Evolutionary conservation across 768 basidiomycete genomes (phyloP).

Genomic region (Naganishia vaughanmartiniae): DNA sequence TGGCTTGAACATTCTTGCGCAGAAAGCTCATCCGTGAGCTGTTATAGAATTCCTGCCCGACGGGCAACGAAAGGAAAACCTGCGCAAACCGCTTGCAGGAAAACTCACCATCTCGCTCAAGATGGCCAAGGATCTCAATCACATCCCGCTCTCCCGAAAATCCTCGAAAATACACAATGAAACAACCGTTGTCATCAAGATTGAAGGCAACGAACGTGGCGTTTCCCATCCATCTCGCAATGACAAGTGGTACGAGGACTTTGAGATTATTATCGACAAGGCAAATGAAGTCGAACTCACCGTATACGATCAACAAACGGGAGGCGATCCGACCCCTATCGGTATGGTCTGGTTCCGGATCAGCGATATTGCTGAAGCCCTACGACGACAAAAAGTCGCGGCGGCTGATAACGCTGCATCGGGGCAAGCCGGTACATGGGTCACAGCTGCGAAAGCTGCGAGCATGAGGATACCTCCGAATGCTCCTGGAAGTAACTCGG

Average conservation of each 20-base stretch:
- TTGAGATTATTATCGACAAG: constrained; percentile 93
- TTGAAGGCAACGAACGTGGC: constrained; percentile 90
- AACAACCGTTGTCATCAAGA: constrained; percentile 88
- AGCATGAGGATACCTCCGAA: constrained; percentile 61
- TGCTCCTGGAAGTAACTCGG: constrained; percentile 28
- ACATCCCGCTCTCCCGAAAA: constrained; percentile 78
- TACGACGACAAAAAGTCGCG: constrained; percentile 85
- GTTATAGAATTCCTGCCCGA: constrained; percentile 62
- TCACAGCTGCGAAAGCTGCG: constrained; percentile 63
- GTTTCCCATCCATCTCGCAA: constrained; percentile 88
- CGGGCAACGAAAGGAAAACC: constrained; percentile 84
- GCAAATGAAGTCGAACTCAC: constrained; percentile 97
- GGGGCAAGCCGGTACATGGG: constrained; percentile 71
- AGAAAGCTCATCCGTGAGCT: neutral
- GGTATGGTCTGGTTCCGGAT: constrained; percentile 93
- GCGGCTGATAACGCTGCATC: constrained; percentile 68
- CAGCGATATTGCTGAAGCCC: constrained; percentile 87
- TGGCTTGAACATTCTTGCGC: neutral
- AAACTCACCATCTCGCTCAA: constrained; percentile 84
- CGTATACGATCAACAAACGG: constrained; percentile 85
- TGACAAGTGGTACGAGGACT: constrained; percentile 97
- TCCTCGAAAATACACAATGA: constrained; percentile 76
- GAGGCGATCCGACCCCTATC: constrained; percentile 77
- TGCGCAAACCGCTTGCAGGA: constrained; percentile 93
- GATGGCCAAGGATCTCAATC: constrained; percentile 89